phyloP scores from a whole-genome alignment of 2,329 filamentous ascomycete genomes.

The Aspergillus sergii region DNA sequence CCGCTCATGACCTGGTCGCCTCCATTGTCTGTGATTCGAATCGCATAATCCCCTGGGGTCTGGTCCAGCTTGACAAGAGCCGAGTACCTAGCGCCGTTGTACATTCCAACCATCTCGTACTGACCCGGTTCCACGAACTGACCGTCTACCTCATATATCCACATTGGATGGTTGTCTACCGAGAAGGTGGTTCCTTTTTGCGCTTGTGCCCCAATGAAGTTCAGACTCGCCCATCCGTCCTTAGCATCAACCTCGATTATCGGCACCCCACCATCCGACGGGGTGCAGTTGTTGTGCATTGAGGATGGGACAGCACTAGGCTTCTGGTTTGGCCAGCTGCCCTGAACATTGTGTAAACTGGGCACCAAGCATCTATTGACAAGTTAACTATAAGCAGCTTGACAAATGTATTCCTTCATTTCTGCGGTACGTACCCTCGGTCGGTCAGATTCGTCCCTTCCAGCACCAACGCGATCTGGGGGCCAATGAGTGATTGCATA shows the following conservation, averaged over 20 bases:
- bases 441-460: slow-evolving; percentile 1
- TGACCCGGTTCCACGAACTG: neutral
- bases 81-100: slow-evolving; percentile 1
- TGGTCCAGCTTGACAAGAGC: neutral
- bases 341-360: neutral
- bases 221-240: slow-evolving; percentile 2
- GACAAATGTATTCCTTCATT: neutral
- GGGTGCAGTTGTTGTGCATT: slow-evolving; percentile 1
- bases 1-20: slow-evolving; percentile 1
- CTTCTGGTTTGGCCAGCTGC: neutral
- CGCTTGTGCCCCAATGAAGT: neutral
- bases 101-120: slow-evolving; percentile 4
- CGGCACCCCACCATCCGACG: neutral
- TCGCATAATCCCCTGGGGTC: neutral
- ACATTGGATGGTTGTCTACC: slow-evolving; percentile 1
- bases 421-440: neutral
- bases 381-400: neutral
- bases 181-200: slow-evolving; percentile 1
- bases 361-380: neutral
- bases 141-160: slow-evolving; percentile 2
- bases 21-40: neutral
- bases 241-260: neutral
- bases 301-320: neutral
- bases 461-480: neutral
- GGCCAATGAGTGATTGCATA: neutral